These are phyloP conservation scores for Orbilia ellipsospora DNA, from an alignment of 2,329 filamentous ascomycete genomes.

Conservation along the genomic window DNA sequence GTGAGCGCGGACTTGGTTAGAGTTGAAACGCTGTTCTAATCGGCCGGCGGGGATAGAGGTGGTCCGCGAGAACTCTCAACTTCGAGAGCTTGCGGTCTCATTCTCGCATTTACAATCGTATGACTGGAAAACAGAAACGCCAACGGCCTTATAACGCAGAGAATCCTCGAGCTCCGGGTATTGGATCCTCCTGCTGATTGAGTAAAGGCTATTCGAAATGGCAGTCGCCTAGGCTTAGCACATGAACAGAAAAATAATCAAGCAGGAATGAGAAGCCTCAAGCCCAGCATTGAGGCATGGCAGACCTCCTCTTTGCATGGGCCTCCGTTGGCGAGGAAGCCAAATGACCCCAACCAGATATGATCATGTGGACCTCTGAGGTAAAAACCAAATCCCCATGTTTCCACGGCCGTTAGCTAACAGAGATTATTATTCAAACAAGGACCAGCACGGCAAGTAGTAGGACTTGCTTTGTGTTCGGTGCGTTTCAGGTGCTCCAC, in stretches of 20 bases:
- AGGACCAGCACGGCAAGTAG: not conserved
- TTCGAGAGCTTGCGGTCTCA: not conserved
- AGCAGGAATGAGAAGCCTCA: not conserved
- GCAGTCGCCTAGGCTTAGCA: no score
- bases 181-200: no score
- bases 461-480: not conserved
- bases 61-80: slow-evolving; percentile 8
- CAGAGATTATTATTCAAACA: slow-evolving; percentile 2
- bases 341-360: not conserved
- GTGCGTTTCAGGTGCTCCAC: no score
- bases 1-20: slow-evolving; percentile 12
- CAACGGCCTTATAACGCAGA: no score
- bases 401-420: slow-evolving; percentile 12
- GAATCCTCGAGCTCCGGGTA: no score
- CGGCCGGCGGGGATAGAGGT: slow-evolving; percentile 4
- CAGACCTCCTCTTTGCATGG: slow-evolving; percentile 1
- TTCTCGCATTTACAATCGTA: no score
- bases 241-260: no score
- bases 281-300: not conserved
- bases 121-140: no score
- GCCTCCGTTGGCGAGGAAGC: slow-evolving; percentile 21
- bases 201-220: no score
- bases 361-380: slow-evolving; percentile 29
- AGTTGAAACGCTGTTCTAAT: slow-evolving; percentile 13
- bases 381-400: slow-evolving; percentile 8